Base-by-base conservation (phyloP, 768 basidiomycete genomes). In the Kwoniella pini region DNA sequence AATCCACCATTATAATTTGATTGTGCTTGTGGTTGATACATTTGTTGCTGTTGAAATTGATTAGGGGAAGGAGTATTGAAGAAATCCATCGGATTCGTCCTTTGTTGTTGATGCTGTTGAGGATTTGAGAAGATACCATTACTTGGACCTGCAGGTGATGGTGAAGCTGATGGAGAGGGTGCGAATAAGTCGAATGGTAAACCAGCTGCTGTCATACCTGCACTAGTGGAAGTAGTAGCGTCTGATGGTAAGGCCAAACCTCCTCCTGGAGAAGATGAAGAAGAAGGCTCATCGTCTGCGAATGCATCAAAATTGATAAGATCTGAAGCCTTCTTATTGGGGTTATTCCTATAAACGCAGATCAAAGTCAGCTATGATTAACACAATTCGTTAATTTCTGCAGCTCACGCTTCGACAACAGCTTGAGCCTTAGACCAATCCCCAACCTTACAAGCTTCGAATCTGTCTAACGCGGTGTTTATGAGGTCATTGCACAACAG, bases 401-500 rank as follows among this genome's bases (percentile, higher is more conserved):
- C 10, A 33, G 74, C 79, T 65, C 54, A 80, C 79, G 80, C 69
- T 11, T 79, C 78, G 26, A 80, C 78, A 40, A 81, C 70, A 39
- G 79, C 78, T 13, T 77, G 75, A 2, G 77, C 79, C 22, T 78
- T 75, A 1, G 81, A 80, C 74, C 86, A 94, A 79, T 99, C 93
- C 51, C 96, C 96, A 58, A 85, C 86, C 79, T 91, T 91, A 83
- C 89, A 97, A 0, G 91, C 87, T 60, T 97, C 92, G 75, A 93
- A 97, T 22, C 95, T 88, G 27, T 84, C 83, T 13, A 97, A 79
- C 13, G 93, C 91, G 19, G 85, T 89, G 80, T 99, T 99, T 79
- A 99, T 93, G 71, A 96, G 90, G 79, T 99, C 96, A 77, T 99
- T 99, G 62, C 94, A 94, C 77, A 98, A 86, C 17, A 99, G 82